A percentile compares a stretch with the other conserved stretches of the same genome.
These are phyloP conservation scores for Pyricularia sp. DNA, from an alignment of 2,329 filamentous ascomycete genomes.

Conservation along the genomic window DNA sequence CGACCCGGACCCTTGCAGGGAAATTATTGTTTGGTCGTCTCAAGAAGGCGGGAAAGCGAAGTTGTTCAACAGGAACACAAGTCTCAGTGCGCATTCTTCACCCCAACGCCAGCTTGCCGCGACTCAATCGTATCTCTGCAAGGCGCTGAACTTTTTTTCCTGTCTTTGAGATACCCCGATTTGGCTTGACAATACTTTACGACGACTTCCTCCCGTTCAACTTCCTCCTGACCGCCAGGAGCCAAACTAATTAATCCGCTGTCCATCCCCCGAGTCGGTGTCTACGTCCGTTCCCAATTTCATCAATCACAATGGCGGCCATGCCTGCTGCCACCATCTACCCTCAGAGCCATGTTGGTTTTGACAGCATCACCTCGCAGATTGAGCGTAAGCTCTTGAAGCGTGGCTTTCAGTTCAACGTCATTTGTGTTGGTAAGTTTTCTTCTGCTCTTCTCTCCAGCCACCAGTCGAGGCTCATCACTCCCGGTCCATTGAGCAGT, in stretches of 20 bases:
- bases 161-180: background rate
- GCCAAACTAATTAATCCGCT: background rate
- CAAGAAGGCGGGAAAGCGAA: slow-evolving; percentile 24
- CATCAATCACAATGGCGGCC: slow-evolving; percentile 37
- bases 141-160: background rate
- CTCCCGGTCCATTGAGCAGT: background rate
- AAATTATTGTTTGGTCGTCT: slow-evolving; percentile 40
- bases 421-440: slow-evolving; percentile 87
- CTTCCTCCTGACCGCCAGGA: background rate
- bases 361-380: slow-evolving; percentile 99
- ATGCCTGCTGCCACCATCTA: slow-evolving; percentile 67
- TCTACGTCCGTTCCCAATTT: slow-evolving; percentile 13
- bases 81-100: slow-evolving; percentile 1
- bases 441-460: background rate
- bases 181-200: background rate
- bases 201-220: background rate
- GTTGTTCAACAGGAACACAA: slow-evolving; percentile 6
- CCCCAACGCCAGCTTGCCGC: background rate
- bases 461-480: background rate
- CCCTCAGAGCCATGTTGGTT: slow-evolving; percentile 97
- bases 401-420: slow-evolving; percentile 98
- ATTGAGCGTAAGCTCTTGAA: slow-evolving; percentile 99
- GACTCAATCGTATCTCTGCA: background rate
- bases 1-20: slow-evolving; percentile 19
- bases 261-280: background rate